Evolutionary conservation across 73 alveolate species (phyloP).

Genomic region (Urostyla sp.): DNA sequence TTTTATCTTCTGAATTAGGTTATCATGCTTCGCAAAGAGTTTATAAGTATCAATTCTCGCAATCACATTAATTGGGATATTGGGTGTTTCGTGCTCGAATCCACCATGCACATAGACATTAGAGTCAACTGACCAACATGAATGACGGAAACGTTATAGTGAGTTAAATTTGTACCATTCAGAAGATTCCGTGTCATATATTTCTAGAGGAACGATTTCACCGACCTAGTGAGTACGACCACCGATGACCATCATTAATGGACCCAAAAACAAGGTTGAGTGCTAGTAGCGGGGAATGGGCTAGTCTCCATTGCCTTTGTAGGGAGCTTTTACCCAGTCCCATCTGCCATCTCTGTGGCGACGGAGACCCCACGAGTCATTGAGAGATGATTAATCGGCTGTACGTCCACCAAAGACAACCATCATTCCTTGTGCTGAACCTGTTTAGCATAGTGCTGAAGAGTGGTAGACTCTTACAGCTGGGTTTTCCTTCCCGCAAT

Average conservation of each 20-base stretch:
- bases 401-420: conserved; percentile 96
- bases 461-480: conserved; percentile 95
- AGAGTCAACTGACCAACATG: conserved; percentile 93
- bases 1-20: conserved; percentile 74
- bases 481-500: conserved; percentile 82
- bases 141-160: conserved; percentile 91
- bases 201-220: conserved; percentile 89
- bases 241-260: conserved; percentile 91
- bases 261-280: conserved; percentile 84
- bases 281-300: conserved; percentile 93
- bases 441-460: conserved; percentile 89
- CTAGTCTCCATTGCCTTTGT: conserved; percentile 81
- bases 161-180: conserved; percentile 93
- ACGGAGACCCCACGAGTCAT: conserved; percentile 97
- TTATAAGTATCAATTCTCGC: conserved; percentile 81
- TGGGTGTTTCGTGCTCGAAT: conserved; percentile 92
- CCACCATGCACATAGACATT: conserved; percentile 94
- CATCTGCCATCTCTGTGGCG: conserved; percentile 97
- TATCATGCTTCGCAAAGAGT: conserved; percentile 80
- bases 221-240: conserved; percentile 94
- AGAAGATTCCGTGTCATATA: conserved; percentile 94
- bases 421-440: conserved; percentile 97
- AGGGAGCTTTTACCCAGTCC: conserved; percentile 98
- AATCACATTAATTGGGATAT: conserved; percentile 90
- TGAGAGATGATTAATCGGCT: conserved; percentile 85